These are phyloP conservation scores for Punctularia strigosozonata DNA, from an alignment of 768 basidiomycete genomes.

Conservation along the genomic window DNA sequence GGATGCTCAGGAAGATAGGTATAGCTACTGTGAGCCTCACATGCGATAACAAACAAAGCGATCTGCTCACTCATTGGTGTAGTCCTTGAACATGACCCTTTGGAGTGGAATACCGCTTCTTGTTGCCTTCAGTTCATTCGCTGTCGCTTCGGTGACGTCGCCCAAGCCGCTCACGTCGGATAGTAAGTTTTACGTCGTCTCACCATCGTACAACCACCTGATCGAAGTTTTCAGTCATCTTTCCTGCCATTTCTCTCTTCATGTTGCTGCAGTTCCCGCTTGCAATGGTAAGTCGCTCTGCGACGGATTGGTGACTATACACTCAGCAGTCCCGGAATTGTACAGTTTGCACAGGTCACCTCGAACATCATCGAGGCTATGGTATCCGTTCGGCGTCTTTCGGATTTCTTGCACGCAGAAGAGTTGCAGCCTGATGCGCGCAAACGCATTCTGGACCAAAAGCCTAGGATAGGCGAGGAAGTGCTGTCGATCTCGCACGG, in stretches of 20 bases:
- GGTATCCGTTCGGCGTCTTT: conserved; percentile 73
- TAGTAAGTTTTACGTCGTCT: too few relatives aligned
- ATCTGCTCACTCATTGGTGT: background rate
- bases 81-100: conserved; percentile 49
- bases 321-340: background rate
- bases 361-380: conserved; percentile 78
- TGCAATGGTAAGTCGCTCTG: conserved; percentile 45
- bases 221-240: too few relatives aligned
- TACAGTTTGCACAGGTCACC: conserved; percentile 57
- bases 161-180: conserved; percentile 72
- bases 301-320: background rate
- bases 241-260: conserved; percentile 90
- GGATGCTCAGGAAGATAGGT: conserved; percentile 75
- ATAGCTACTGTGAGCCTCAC: conserved; percentile 42
- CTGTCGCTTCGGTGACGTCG: conserved; percentile 52
- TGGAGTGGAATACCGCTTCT: conserved; percentile 65
- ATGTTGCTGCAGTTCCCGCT: conserved; percentile 82
- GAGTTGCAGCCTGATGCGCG: conserved; percentile 77
- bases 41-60: background rate
- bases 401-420: conserved; percentile 60
- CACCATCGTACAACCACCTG: too few relatives aligned
- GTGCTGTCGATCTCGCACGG: conserved; percentile 63
- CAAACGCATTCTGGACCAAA: conserved; percentile 30
- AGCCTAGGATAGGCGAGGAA: conserved; percentile 23
- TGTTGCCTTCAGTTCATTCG: conserved; percentile 77